Percentiles rank a stretch among this genome's conserved stretches.
Evolutionary conservation across 768 basidiomycete species (phyloP).

Genomic region (Sarcodon sp.): DNA sequence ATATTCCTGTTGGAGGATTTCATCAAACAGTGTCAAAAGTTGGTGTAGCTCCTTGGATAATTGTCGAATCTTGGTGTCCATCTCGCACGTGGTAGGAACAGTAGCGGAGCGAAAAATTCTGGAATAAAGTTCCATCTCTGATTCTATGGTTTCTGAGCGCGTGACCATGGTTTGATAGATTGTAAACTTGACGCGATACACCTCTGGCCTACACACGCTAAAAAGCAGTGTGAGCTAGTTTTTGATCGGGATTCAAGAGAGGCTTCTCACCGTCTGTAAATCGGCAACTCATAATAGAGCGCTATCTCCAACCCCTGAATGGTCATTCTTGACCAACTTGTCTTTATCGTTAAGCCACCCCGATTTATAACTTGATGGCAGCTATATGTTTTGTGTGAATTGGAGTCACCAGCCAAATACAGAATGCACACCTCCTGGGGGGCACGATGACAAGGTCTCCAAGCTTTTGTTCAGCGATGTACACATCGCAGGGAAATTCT

Average conservation of each 20-base stretch:
- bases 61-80: no score
- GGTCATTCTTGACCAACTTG: constrained; percentile 83
- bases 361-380: constrained; percentile 78
- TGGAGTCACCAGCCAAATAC: background rate
- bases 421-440: constrained; percentile 28
- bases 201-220: constrained; percentile 75
- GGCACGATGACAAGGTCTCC: constrained; percentile 79
- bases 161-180: constrained; percentile 40
- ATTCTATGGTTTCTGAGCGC: constrained; percentile 14
- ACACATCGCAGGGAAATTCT: constrained; percentile 55
- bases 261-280: constrained; percentile 56
- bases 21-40: constrained; percentile 26
- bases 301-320: constrained; percentile 44
- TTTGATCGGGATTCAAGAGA: background rate
- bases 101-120: no score
- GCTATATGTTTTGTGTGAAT: constrained; percentile 9
- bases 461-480: constrained; percentile 55
- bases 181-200: constrained; percentile 60
- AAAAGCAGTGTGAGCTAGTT: background rate
- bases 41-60: background rate
- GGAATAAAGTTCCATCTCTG: background rate
- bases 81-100: no score
- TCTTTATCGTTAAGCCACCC: constrained; percentile 74
- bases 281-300: constrained; percentile 59
- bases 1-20: constrained; percentile 38